Base-by-base conservation (phyloP, 1,284 basidiomycete species). In the Ceratobasidium theobromae region DNA sequence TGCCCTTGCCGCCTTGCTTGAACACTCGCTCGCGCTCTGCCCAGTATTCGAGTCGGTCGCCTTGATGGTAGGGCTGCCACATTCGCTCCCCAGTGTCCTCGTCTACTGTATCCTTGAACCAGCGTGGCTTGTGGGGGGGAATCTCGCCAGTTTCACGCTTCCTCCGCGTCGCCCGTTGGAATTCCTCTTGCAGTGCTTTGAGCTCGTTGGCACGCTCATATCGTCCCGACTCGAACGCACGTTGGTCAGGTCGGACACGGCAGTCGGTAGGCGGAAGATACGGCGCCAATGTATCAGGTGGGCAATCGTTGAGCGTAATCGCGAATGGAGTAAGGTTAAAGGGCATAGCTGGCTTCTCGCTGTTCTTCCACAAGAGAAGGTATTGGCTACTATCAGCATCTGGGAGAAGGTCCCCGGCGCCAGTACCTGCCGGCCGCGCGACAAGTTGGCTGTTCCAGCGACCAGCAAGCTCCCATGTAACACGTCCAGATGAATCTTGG, bases 241-340 rank as follows among this genome's bases (percentile, higher is more conserved):
- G 83, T 76, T 98, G 93, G 75, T 99, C 96, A 0, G 95, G 95
- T 0, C 96, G 85, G 49, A 98, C 77, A 0, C 96, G 86, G 74
- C 95, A 98, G 77, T 99, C 96, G 1, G 96, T 98, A 0, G 93
- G 92, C 33, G 89, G 88, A 3, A 98, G 72, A 76, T 85, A 94
- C 1, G 85, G 84, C 68, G 81, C 81, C 11, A 98, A 79, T 1
- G 82, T 83, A 18, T 86, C 82, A 48, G 79, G 77, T 1, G 90
- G 86, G 71, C 89, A 87, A 74, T 93, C 85, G 73, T 96, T 96
- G 62, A 98, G 80, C 1, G 93, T 94, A 70, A 98, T 86, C 3
- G 96, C 95, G 75, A 91, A 99, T 0, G 95, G 95, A 0, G 95
- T 97, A 28, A 99, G 83, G 77, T 98, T 98, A 82, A 97, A 97